A percentile compares a stretch with the other conserved stretches of the same genome.
phyloP scores from a whole-genome alignment of 2,329 filamentous ascomycete genomes.

The Colletotrichum caudatum region DNA sequence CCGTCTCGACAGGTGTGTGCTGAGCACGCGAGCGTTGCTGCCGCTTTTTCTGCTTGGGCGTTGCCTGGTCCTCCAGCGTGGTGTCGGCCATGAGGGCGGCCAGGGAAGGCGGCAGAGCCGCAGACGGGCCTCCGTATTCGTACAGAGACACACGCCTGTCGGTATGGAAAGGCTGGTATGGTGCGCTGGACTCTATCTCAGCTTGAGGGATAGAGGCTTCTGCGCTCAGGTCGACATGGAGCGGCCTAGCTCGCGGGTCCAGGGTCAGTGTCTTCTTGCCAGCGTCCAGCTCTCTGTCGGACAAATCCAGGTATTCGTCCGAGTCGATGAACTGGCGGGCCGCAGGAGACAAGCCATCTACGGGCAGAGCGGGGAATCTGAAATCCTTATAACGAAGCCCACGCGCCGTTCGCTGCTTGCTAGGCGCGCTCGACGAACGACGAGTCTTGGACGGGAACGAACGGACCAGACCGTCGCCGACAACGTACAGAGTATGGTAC shows the following conservation, averaged over 20 bases:
- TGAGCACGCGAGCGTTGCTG: slow-evolving; percentile 46
- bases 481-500: slow-evolving; percentile 72
- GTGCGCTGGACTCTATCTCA: slow-evolving; percentile 94
- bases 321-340: slow-evolving; percentile 68
- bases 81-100: slow-evolving; percentile 56
- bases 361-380: slow-evolving; percentile 72
- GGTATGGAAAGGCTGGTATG: slow-evolving; percentile 96
- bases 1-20: slow-evolving; percentile 40
- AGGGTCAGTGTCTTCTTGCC: slow-evolving; percentile 68
- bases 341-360: slow-evolving; percentile 67
- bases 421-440: slow-evolving; percentile 65
- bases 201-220: slow-evolving; percentile 78
- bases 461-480: slow-evolving; percentile 75
- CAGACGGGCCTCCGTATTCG: slow-evolving; percentile 63
- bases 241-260: slow-evolving; percentile 55
- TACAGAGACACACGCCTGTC: slow-evolving; percentile 86
- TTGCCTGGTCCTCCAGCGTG: slow-evolving; percentile 55
- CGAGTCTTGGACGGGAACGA: slow-evolving; percentile 72
- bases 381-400: slow-evolving; percentile 74
- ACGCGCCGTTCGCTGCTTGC: slow-evolving; percentile 65
- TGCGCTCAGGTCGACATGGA: slow-evolving; percentile 58
- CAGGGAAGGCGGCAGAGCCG: slow-evolving; percentile 50
- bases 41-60: slow-evolving; percentile 54
- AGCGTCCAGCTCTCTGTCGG: slow-evolving; percentile 64
- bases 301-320: slow-evolving; percentile 67